Evolutionary conservation across 2,329 filamentous ascomycete species (phyloP), one percentile per base, ranked within the genome.

Genomic region (Xylariaceae sp.): DNA sequence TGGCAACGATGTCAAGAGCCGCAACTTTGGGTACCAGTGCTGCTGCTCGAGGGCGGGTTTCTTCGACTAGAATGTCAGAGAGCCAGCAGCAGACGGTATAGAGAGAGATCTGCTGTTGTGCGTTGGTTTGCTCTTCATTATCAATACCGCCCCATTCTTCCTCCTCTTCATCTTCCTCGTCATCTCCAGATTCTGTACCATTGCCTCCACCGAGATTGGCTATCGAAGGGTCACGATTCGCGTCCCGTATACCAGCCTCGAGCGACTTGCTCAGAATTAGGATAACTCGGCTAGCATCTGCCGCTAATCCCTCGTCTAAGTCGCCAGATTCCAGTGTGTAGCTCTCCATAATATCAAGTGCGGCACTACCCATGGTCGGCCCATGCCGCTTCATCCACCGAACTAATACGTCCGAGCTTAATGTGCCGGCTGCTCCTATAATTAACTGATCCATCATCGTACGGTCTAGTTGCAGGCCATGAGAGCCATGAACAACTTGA

Each of bases 21-120:
- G 86, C 82, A 3, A 82, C 79, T 68, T 94, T 94, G 47, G 86
- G 82, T 19, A 84, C 76, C 40, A 92, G 78, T 17, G 80, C 79
- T 5, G 76, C 68, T 1, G 79, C 76, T 34, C 74, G 82, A 8
- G 83, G 81, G 2, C 79, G 73, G 1, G 82, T 77, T 57, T 94
- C 88, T 55, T 85, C 83, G 36, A 92, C 82, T 29, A 96, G 75
- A 48, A 95, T 83, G 49, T 82, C 83, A 0, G 88, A 86, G 3
- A 94, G 76, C 57, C 88, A 85, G 56, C 81, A 79, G 62, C 95
- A 85, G 44, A 97, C 75, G 65, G 88, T 91, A 48, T 83, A 76
- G 22, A 95, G 73, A 37, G 58, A 67, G 49, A 57, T 49, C 53
- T 65, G 52, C 48, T 60, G 53, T 52, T 67, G 57, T n/a, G 54